Percentiles rank a stretch among this genome's conserved stretches.
phyloP scores from a whole-genome alignment of 768 basidiomycete species.

The Kwoniella sp. region DNA sequence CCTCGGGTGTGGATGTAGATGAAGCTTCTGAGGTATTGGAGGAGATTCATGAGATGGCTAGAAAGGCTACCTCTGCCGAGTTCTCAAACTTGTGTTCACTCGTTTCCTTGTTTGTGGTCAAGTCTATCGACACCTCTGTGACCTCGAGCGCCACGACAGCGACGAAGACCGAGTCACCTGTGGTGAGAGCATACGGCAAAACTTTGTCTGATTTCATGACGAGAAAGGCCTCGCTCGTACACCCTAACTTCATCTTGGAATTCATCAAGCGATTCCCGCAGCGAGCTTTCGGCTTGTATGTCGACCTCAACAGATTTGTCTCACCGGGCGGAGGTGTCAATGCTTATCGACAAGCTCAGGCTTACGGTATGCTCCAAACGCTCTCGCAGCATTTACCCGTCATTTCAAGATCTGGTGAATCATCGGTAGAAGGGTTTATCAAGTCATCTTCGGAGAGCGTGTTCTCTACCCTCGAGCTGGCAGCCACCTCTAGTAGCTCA shows the following conservation, averaged over 20 bases:
- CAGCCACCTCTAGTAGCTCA: slow-evolving; percentile 57
- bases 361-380: slow-evolving; percentile 69
- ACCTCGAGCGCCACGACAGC: background rate
- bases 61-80: slow-evolving; percentile 66
- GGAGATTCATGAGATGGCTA: slow-evolving; percentile 72
- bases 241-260: slow-evolving; percentile 73
- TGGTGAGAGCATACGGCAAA: slow-evolving; percentile 64
- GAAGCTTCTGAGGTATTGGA: slow-evolving; percentile 61
- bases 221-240: slow-evolving; percentile 76
- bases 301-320: slow-evolving; percentile 63
- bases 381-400: slow-evolving; percentile 64
- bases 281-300: slow-evolving; percentile 68
- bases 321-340: slow-evolving; percentile 67
- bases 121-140: slow-evolving; percentile 56
- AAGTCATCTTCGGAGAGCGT: slow-evolving; percentile 61
- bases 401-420: slow-evolving; percentile 49
- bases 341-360: slow-evolving; percentile 72
- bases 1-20: slow-evolving; percentile 58
- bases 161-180: slow-evolving; percentile 21
- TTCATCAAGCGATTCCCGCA: slow-evolving; percentile 69
- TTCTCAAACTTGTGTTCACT: slow-evolving; percentile 67
- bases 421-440: slow-evolving; percentile 63
- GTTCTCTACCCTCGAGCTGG: slow-evolving; percentile 60
- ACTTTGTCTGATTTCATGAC: slow-evolving; percentile 76
- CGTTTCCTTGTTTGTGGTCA: slow-evolving; percentile 71